Base-by-base conservation (phyloP, 1,284 basidiomycete species). In the Moesziomyces sp. region DNA sequence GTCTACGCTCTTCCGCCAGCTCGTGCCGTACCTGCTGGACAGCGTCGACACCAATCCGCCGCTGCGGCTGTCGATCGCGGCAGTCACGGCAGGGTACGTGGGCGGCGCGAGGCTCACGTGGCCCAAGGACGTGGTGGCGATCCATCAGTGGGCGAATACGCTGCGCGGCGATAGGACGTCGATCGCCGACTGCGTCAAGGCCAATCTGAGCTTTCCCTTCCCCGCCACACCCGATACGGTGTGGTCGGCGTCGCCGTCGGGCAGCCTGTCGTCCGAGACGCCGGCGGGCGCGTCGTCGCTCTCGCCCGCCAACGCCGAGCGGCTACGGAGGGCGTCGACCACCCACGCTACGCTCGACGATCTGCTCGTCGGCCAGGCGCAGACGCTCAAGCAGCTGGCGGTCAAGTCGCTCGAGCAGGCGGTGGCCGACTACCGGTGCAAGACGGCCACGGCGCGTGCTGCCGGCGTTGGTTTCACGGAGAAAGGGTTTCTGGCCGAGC, bases 81-180 rank as follows among this genome's bases (percentile, higher is more conserved):
- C 68, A 13, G 62, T 71, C 5, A 71, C 68, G 5, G 68, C 68
- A 9, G 68, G 62, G 11, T 71, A 71, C 35, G 62, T 71, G 5
- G 68, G 68, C 10, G 68, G 68, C 3, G 58, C 62, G 4, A 42
- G 68, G 54, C 50, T 71, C 13, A 65, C 57, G 5, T 71, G 68
- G 68, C 68, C 68, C 6, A 59, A 64, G 33, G 68, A 71, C 40
- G 68, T 71, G 9, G 58, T 65, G 5, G 68, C 68, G 3, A 71
- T 71, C 30, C 62, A 71, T 44, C 68, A 62, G 50, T 71, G 68
- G 68, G 68, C 68, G 11, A 65, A 59, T 1, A 71, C 61, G 28
- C 33, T 71, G 33, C 58, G 68, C 8, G 53, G 62, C 3, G 68
- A 71, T 47, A 54, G 68, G 5, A 59, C 62, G 3, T 58, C 54